Percentiles rank a stretch among this genome's conserved stretches.
phyloP scores from a whole-genome alignment of 441 rosid species.

The Gossypium davidsonii region DNA sequence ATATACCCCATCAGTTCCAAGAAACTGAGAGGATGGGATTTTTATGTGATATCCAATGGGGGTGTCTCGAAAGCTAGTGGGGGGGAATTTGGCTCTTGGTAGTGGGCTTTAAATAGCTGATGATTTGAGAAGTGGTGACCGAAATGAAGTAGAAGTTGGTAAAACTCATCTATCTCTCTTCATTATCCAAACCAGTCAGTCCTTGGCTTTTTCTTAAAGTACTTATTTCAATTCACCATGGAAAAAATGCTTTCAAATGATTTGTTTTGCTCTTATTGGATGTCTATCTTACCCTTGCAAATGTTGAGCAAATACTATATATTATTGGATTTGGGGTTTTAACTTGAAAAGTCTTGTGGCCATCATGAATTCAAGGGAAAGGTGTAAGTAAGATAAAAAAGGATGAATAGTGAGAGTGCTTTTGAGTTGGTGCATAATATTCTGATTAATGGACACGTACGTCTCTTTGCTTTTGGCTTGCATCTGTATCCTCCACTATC shows the following conservation, averaged over 20 bases:
- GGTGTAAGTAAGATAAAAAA: background rate
- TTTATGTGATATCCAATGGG: background rate
- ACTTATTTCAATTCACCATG: slow-evolving; percentile 7
- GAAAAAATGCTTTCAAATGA: slow-evolving; percentile 23
- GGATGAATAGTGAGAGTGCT: background rate
- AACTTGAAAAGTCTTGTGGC: no score
- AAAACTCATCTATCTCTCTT: slow-evolving; percentile 1
- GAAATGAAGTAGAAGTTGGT: background rate
- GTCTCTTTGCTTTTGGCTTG: slow-evolving; percentile 18
- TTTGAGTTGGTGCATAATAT: slow-evolving; percentile 18
- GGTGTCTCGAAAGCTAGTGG: slow-evolving; percentile 25
- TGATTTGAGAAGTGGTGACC: slow-evolving; percentile 5
- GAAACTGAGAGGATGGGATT: slow-evolving; percentile 22
- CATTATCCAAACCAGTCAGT: slow-evolving; percentile 20
- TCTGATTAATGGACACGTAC: slow-evolving; percentile 25
- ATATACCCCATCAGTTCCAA: slow-evolving; percentile 27
- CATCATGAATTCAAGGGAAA: background rate
- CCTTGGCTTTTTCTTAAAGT: background rate
- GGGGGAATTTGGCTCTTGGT: slow-evolving; percentile 25
- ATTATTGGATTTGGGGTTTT: no score
- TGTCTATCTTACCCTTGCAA: slow-evolving; percentile 27
- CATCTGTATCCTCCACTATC: slow-evolving; percentile 39
- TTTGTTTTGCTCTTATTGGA: slow-evolving; percentile 13
- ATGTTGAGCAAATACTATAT: background rate
- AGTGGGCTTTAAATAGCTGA: slow-evolving; percentile 40